phyloP scores from a whole-genome alignment of 1,284 basidiomycete genomes.

The Uromyces viciae-fabae region DNA sequence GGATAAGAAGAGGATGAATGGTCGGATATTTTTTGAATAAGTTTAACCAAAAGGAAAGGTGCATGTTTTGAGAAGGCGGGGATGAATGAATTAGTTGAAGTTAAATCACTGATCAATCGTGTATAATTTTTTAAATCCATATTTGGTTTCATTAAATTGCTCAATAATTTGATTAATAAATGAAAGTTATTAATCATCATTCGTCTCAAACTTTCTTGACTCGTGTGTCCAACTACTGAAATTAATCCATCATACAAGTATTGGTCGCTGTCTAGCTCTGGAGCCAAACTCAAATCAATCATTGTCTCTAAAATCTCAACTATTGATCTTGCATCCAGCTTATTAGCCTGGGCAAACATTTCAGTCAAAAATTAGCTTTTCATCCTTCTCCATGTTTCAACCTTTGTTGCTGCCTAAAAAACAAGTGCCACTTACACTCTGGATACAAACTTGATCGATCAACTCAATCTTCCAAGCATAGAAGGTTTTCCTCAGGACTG shows the following conservation, averaged over 20 bases:
- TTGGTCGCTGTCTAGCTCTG: slow-evolving; percentile 2
- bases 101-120: slow-evolving; percentile 11
- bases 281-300: not conserved
- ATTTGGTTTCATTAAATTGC: not conserved
- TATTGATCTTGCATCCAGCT: not conserved
- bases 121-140: slow-evolving; percentile 16
- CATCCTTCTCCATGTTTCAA: too few species aligned
- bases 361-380: too few species aligned
- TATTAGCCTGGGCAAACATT: not conserved
- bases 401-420: too few species aligned
- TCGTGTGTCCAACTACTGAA: not conserved
- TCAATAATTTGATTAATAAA: not conserved
- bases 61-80: slow-evolving; percentile 29
- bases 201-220: slow-evolving; percentile 4
- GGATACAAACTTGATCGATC: slow-evolving; percentile 21
- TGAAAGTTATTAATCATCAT: not conserved
- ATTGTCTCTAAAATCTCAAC: slow-evolving; percentile 15
- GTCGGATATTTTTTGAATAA: not conserved
- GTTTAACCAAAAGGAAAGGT: slow-evolving; percentile 20
- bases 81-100: slow-evolving; percentile 13
- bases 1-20: not conserved
- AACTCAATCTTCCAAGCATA: slow-evolving; percentile 17
- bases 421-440: not conserved
- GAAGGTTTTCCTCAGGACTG: not conserved
- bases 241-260: slow-evolving; percentile 6